phyloP scores from a whole-genome alignment of 2,329 filamentous ascomycete species.

The Metarhizium anisopliae region DNA sequence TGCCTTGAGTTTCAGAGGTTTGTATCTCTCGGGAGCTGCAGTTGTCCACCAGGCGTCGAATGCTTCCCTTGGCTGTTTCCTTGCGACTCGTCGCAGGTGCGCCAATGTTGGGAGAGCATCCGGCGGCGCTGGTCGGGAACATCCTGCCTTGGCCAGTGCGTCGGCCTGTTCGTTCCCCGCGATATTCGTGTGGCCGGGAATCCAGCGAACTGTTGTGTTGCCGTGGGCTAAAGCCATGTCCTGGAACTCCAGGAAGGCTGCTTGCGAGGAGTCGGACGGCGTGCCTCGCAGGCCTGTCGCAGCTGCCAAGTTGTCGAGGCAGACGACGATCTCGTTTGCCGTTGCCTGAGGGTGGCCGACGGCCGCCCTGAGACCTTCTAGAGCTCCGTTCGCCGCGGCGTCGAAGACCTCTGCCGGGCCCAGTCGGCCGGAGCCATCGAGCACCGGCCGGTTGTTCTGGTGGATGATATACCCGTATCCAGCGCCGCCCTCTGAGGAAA shows the following conservation, averaged over 20 bases:
- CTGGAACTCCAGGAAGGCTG: slow-evolving; percentile 8
- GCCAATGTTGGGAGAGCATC: neutral
- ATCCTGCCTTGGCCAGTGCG: neutral
- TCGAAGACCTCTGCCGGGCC: neutral
- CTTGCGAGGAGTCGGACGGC: slow-evolving; percentile 8
- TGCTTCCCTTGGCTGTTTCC: slow-evolving; percentile 1
- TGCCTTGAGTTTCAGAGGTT: no score
- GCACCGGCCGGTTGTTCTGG: neutral
- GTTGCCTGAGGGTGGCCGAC: neutral
- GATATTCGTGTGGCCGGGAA: slow-evolving; percentile 7
- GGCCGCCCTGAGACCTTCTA: slow-evolving; percentile 2
- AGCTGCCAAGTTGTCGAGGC: neutral
- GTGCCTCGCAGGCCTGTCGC: neutral
- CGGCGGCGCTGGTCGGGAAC: neutral
- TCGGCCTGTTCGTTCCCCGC: neutral
- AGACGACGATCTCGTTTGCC: neutral
- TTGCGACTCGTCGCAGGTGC: slow-evolving; percentile 3
- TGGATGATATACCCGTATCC: neutral
- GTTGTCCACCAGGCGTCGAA: slow-evolving; percentile 3
- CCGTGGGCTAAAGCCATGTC: slow-evolving; percentile 3
- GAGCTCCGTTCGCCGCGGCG: neutral
- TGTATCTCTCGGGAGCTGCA: no score
- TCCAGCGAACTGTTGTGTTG: slow-evolving; percentile 2
- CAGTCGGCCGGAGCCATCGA: neutral
- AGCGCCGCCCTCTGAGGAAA: neutral